phyloP scores from a whole-genome alignment of 2,329 filamentous ascomycete species.

The Pseudopithomyces chartarum region DNA sequence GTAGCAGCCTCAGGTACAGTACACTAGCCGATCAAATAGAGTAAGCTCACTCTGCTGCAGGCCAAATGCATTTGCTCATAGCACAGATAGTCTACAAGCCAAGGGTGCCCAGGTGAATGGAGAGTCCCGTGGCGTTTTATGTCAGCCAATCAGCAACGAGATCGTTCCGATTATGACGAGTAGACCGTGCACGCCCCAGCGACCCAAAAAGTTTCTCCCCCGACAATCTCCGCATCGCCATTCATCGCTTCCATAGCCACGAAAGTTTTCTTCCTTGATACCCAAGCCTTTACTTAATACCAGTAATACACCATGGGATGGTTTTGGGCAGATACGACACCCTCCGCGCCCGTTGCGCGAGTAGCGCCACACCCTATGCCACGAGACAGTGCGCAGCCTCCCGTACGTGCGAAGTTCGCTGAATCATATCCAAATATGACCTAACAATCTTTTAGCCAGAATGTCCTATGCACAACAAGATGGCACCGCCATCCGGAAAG shows the following conservation, averaged over 20 bases:
- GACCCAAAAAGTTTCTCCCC: constrained; percentile 38
- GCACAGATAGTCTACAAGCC: no score
- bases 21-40: no score
- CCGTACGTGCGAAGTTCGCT: constrained; percentile 50
- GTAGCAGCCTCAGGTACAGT: no score
- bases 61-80: no score
- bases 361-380: constrained; percentile 56
- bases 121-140: neutral
- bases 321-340: constrained; percentile 68
- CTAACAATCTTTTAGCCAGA: constrained; percentile 56
- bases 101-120: neutral
- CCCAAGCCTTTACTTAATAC: constrained; percentile 13
- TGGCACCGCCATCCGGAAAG: constrained; percentile 35
- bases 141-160: constrained; percentile 36
- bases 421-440: constrained; percentile 20
- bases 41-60: no score
- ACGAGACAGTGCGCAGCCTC: constrained; percentile 56
- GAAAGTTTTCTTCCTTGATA: constrained; percentile 12
- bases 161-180: constrained; percentile 31
- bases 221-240: constrained; percentile 40
- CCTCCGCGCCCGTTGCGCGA: constrained; percentile 31
- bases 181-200: constrained; percentile 32
- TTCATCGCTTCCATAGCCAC: constrained; percentile 16
- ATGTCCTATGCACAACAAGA: constrained; percentile 71
- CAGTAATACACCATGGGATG: constrained; percentile 62